Percentiles rank a stretch among this genome's conserved stretches.
Conservation (phyloP, 768 basidiomycete species). For the Russula earlei region DNA sequence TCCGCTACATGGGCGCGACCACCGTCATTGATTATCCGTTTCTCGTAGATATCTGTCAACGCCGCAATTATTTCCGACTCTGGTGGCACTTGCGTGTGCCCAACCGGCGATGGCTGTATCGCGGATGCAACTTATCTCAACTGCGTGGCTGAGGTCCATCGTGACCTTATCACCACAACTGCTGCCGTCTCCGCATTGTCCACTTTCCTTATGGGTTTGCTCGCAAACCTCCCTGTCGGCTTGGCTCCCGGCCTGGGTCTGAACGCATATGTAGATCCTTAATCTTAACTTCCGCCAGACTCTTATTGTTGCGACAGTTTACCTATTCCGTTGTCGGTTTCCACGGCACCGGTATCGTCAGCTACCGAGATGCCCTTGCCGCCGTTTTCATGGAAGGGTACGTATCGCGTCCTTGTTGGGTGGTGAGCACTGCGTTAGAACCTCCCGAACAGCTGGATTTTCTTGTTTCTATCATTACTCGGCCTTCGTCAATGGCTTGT, state of each 20-base stretch:
- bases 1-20: not conserved
- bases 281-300: not conserved
- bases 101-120: conserved; percentile 44
- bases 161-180: conserved; percentile 76
- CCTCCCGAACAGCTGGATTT: conserved; percentile 51
- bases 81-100: conserved; percentile 77
- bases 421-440: not conserved
- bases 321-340: conserved; percentile 83
- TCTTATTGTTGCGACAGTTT: conserved; percentile 40
- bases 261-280: conserved; percentile 59
- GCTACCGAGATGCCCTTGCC: conserved; percentile 70
- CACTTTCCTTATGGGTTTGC: conserved; percentile 71
- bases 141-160: conserved; percentile 50
- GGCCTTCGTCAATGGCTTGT: conserved; percentile 88
- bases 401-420: conserved; percentile 19
- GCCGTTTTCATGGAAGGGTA: conserved; percentile 87
- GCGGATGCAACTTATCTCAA: conserved; percentile 42
- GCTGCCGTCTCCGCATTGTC: conserved; percentile 68
- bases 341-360: conserved; percentile 63
- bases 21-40: not conserved
- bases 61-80: conserved; percentile 66
- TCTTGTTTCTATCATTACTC: conserved; percentile 67
- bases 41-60: conserved; percentile 69
- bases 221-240: conserved; percentile 85
- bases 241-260: conserved; percentile 81